A percentile compares a stretch with the other conserved stretches of the same genome.
These are phyloP conservation scores for Oxytropis ochrocephala DNA, from an alignment of 306 rosid genomes.

Conservation along the genomic window DNA sequence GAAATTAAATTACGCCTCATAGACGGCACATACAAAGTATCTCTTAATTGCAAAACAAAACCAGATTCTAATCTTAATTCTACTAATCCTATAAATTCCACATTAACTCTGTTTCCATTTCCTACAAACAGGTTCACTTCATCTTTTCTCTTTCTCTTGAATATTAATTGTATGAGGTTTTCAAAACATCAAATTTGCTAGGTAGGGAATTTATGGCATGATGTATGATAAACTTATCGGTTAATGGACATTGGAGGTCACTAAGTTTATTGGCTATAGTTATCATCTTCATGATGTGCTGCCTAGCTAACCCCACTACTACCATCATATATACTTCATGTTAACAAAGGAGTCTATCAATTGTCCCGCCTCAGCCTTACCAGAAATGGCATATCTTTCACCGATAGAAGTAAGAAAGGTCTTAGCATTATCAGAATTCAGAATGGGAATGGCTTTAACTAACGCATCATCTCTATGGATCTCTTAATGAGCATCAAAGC, in stretches of 20 bases:
- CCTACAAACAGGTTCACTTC: neutral
- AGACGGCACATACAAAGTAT: neutral
- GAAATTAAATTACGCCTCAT: neutral
- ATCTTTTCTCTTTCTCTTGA: neutral
- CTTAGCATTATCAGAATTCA: neutral
- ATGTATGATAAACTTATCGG: neutral
- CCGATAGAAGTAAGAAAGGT: neutral
- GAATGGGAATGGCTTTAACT: neutral
- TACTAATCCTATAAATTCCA: neutral
- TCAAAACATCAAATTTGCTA: neutral
- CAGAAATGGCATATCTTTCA: neutral
- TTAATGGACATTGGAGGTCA: neutral
- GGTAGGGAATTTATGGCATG: neutral
- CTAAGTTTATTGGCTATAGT: neutral
- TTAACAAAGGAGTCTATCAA: neutral
- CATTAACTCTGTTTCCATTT: neutral
- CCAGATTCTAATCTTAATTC: neutral
- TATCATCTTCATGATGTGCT: neutral
- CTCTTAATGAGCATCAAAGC: neutral
- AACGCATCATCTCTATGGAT: neutral
- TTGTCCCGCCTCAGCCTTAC: neutral
- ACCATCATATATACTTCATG: neutral
- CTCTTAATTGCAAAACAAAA: neutral
- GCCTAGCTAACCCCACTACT: neutral
- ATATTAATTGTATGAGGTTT: neutral